These are phyloP conservation scores for Wickerhamiella cacticola DNA, from an alignment of 805 yeast genomes.

Conservation along the genomic window DNA sequence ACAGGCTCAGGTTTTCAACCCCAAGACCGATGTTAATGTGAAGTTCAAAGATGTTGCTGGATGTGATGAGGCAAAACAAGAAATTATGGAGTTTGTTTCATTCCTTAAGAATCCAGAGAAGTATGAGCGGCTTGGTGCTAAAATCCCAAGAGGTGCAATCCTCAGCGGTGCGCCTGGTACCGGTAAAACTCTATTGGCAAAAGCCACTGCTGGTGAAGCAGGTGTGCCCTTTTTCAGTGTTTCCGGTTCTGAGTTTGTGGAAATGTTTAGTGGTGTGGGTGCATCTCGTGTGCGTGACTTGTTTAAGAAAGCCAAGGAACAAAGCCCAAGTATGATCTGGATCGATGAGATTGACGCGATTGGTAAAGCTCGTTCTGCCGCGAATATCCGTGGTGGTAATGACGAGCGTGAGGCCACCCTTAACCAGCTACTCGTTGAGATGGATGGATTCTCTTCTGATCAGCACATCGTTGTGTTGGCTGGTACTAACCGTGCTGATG, in stretches of 20 bases:
- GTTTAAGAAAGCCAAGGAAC: conserved; percentile 77
- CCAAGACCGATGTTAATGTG: conserved; percentile 69
- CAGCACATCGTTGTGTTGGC: conserved; percentile 91
- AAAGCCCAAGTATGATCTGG: conserved; percentile 82
- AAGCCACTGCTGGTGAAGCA: conserved; percentile 95
- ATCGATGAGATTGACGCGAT: conserved; percentile 95
- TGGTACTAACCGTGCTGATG: conserved; percentile 89
- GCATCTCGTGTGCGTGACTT: conserved; percentile 89
- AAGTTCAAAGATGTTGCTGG: conserved; percentile 89
- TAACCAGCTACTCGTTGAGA: conserved; percentile 83
- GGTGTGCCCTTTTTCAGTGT: conserved; percentile 87
- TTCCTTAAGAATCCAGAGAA: conserved; percentile 75
- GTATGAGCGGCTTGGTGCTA: conserved; percentile 82
- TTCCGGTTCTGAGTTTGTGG: conserved; percentile 91
- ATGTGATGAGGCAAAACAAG: conserved; percentile 86
- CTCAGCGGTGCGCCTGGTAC: conserved; percentile 95
- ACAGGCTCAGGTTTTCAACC: conserved; percentile 69
- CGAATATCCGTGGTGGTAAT: conserved; percentile 55
- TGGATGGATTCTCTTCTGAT: conserved; percentile 84
- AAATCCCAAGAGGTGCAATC: conserved; percentile 91
- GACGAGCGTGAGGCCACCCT: conserved; percentile 91
- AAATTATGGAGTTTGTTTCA: conserved; percentile 88
- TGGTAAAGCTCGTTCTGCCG: conserved; percentile 61
- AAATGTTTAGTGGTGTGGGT: conserved; percentile 95
- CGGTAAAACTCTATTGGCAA: conserved; percentile 85